These are phyloP conservation scores for Candida freyschussii DNA, from an alignment of 1,139 yeast species.

Conservation along the genomic window DNA sequence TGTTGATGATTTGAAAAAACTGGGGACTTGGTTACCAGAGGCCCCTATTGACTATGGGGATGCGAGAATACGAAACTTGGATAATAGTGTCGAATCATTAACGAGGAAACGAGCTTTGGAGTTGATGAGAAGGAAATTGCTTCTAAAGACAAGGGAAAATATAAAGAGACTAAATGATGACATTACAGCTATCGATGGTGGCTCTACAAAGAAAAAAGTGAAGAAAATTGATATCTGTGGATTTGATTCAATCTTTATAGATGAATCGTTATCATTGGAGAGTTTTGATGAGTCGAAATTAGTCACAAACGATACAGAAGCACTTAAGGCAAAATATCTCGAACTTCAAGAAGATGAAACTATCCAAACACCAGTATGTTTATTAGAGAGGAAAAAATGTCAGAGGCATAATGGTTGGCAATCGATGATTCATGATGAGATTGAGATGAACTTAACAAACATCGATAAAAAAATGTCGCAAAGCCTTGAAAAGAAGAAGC, in stretches of 20 bases:
- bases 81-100: slow-evolving; percentile 18
- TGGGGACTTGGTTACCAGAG: slow-evolving; percentile 33
- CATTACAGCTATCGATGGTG: slow-evolving; percentile 8
- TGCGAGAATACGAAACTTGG: slow-evolving; percentile 18
- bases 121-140: slow-evolving; percentile 14
- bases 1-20: slow-evolving; percentile 29
- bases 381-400: slow-evolving; percentile 64
- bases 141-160: slow-evolving; percentile 24
- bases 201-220: slow-evolving; percentile 10
- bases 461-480: slow-evolving; percentile 29
- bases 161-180: slow-evolving; percentile 28
- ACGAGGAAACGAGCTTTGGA: slow-evolving; percentile 12
- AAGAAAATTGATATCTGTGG: slow-evolving; percentile 27
- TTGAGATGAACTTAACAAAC: slow-evolving; percentile 34
- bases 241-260: slow-evolving; percentile 28
- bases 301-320: slow-evolving; percentile 1
- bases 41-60: slow-evolving; percentile 34
- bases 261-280: slow-evolving; percentile 16
- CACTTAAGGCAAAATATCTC: slow-evolving; percentile 4
- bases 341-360: slow-evolving; percentile 18
- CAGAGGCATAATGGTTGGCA: slow-evolving; percentile 65
- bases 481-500: slow-evolving; percentile 25
- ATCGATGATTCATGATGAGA: slow-evolving; percentile 43
- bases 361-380: slow-evolving; percentile 36
- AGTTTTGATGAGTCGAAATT: slow-evolving; percentile 1